Percentiles rank a stretch among this genome's conserved stretches.
Evolutionary conservation across 2,329 filamentous ascomycete species (phyloP).

Genomic region (Aspergillus felis): DNA sequence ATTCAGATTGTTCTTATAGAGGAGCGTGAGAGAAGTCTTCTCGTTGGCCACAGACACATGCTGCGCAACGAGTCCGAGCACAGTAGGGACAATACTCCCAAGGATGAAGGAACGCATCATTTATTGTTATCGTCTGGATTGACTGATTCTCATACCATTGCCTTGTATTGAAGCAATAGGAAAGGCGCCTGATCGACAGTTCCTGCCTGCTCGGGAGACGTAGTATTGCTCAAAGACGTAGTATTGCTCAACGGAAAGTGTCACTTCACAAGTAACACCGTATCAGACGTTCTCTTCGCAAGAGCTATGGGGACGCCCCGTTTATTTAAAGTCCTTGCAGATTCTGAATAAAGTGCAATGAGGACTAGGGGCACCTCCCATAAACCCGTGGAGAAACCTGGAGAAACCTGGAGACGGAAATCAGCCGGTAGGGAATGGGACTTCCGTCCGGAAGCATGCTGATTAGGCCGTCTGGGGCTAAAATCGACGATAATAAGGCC

Average conservation of each 20-base stretch:
- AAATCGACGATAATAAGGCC: background rate
- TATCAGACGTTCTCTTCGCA: background rate
- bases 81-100: background rate
- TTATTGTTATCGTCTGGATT: background rate
- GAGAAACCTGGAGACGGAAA: background rate
- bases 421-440: background rate
- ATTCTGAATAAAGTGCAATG: background rate
- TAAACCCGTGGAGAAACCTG: background rate
- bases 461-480: background rate
- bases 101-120: constrained; percentile 2
- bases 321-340: background rate
- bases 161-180: background rate
- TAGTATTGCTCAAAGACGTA: background rate
- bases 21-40: constrained; percentile 46
- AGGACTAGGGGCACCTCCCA: background rate
- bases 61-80: background rate
- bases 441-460: background rate
- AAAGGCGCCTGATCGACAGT: background rate
- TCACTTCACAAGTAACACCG: background rate
- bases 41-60: constrained; percentile 24
- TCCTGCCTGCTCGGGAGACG: background rate
- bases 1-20: constrained; percentile 56
- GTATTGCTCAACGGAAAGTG: background rate
- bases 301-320: background rate
- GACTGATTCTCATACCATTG: background rate